Evolutionary conservation across 352 stramenopile species (phyloP), one percentile per base, ranked within the genome.

Genomic region (Pythium phragmitis): DNA sequence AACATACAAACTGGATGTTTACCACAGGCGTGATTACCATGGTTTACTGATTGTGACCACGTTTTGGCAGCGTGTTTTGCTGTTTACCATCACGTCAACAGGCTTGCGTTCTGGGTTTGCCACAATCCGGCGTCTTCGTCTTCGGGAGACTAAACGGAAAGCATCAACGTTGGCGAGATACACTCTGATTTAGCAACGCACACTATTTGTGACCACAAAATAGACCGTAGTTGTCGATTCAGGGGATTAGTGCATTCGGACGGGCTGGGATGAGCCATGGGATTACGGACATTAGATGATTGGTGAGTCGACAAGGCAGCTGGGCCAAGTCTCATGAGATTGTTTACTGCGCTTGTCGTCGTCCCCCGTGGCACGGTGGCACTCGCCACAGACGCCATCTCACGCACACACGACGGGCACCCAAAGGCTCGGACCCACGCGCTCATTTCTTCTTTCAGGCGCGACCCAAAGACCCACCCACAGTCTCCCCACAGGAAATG

Each of bases 291-390:
- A 7, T 1, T 6, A 3, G 23, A 57, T 64, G 57, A 64, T 39
- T 64, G 47, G 57, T 64, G 57, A 64, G 46, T 64, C 57, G 57
- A 64, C 30, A 30, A 2, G 54, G 51, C 56, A 5, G 45, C 12
- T 13, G 28, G n/a, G 45, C 48, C 55, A 17, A 50, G 47, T 28
- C 34, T 43, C 16, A 17, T 19, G 17, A 30, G 26, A 30, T 30
- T 64, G 46, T 64, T 57, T 57, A 64, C 57, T 57, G 19, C 57
- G 49, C 39, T 23, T 8, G 8, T 53, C 47, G 4, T 36, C 33
- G 23, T 26, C 16, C 2, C n/a, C 16, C 33, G 7, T 36, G 7
- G 12, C 12, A 30, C 2, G 3, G 26, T 30, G 26, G 26, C 26
- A 30, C 26, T 30, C 4, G 1, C 26, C 26, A 30, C 26, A 5